Base-by-base conservation (phyloP, 108 stramenopile genomes). In the Aurantiochytrium sp. region DNA sequence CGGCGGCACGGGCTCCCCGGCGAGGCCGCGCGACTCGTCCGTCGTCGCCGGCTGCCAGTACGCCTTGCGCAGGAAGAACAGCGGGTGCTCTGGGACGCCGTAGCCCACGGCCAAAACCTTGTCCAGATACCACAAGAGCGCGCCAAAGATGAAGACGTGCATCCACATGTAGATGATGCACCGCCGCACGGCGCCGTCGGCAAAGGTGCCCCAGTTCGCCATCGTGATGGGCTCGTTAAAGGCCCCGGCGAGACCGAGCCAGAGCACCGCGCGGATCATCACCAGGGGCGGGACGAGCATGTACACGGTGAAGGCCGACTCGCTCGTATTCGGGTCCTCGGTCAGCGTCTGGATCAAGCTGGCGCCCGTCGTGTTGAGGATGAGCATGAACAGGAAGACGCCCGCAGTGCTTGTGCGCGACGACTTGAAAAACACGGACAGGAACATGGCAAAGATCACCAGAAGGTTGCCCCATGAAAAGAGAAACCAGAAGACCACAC, bases 61-160 rank as follows among this genome's bases (percentile, higher is more conserved):
- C 37, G 91, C 89, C 6, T 87, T 86, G 4, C 91, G 89, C 55
- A 95, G 93, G 0, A 92, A 94, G 88, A 98, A 98, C 88, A 95
- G 93, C 90, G 88, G 95, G 19, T 95, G 95, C n/a, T 93, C 87
- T 0, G 95, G 88, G 41, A 94, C 95, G 4, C 98, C 98, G 90
- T 89, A 97, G 81, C 96, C 97, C 15, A 91, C 90, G 21, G 87
- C 86, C 4, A 96, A 48, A 53, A 96, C 94, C 34, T 96, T 91
- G 65, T 98, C 96, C 21, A 96, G 90, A 87, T 99, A 99, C 93
- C 94, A 97, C 22, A 92, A 90, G 8, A 97, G 68, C 54, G 95
- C 24, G n/a, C 94, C 96, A 94, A 95, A 98, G 17, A 98, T 50
- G 54, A 97, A 41, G 39, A 86, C 68, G 86, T 97, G 96, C 37